phyloP scores from a whole-genome alignment of 441 rosid genomes.

The Populus tomentosa region DNA sequence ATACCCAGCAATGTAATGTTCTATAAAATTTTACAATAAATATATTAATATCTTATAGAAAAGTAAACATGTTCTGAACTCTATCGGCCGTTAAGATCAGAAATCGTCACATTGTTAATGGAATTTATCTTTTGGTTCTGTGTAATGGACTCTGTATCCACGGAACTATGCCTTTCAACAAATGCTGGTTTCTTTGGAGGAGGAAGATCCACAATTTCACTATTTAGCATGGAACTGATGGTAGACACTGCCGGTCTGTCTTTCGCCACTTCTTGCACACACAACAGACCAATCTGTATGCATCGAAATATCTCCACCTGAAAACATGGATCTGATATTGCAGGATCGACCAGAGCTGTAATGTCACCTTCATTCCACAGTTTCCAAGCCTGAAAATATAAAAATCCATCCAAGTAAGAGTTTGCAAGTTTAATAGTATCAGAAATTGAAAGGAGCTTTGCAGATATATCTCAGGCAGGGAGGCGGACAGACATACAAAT shows the following conservation, averaged over 20 bases:
- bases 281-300: slow-evolving; percentile 53
- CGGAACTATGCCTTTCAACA: not conserved
- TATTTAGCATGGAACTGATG: slow-evolving; percentile 15
- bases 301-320: slow-evolving; percentile 34
- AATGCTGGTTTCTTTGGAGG: slow-evolving; percentile 27
- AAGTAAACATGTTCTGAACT: not conserved
- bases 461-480: not conserved
- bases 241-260: too few relatives aligned
- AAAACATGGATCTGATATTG: slow-evolving; percentile 11
- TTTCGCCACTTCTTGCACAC: slow-evolving; percentile 43
- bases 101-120: slow-evolving; percentile 8
- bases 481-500: slow-evolving; percentile 30
- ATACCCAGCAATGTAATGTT: slow-evolving; percentile 24
- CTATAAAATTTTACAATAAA: not conserved
- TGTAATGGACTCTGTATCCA: slow-evolving; percentile 1
- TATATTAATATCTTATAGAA: not conserved
- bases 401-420: not conserved
- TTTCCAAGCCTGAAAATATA: slow-evolving; percentile 47
- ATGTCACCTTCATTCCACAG: slow-evolving; percentile 46
- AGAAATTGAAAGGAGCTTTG: not conserved
- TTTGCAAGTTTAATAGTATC: not conserved
- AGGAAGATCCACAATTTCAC: slow-evolving; percentile 43
- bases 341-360: slow-evolving; percentile 27
- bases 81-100: slow-evolving; percentile 19
- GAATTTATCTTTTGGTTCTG: slow-evolving; percentile 4